Evolutionary conservation across 192 early-diverging fungal genomes (phyloP), one percentile per base, ranked within the genome.

Genomic region (Neocallimastix lanati): DNA sequence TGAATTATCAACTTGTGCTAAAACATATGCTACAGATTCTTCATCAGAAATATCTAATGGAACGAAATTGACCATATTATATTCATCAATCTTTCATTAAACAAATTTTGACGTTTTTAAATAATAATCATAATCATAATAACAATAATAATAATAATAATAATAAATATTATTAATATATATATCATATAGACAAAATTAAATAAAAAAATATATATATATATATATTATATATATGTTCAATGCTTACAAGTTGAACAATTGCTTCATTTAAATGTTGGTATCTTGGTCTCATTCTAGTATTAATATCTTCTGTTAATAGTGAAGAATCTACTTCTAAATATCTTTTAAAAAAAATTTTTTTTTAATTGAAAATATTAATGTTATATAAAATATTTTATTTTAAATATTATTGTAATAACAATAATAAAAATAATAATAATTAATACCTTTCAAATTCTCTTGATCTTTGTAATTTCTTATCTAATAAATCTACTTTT

Each of bases 41-140:
- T 99, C 97, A 82, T 99, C 95, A 67, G 88, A 89, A 77, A 97
- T 92, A 83, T 99, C 94, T 28, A 99, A 85, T 76, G 96, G 96
- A 77, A 99, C 81, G 82, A 98, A 97, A 76, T 88, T 89, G 14
- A 99, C 97, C 96, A 99, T 97, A 84, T 94, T 97, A 82, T 93
- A 98, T 82, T 98, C 95, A 33, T 98, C 95, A 81, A 97, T 95
- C 89, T 91, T 81, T 50, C 16, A 2, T 30, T 27, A 33, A 50
- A 79, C 15, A 80, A 4, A 29, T 58, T 77, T 25, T 18, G 35
- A 77, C n/a, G 29, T 79, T 29, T 29, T 25, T 27, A n/a, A 78
- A 28, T 7, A 85, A 1, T 11, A 28, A 28, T 80, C 28, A 58
- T 28, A 82, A 50, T 29, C n/a, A 77, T 28, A 9, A n/a, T 79